Evolutionary conservation across 495 filamentous ascomycete species (phyloP), one percentile per base, ranked within the genome.

Genomic region (Sabuloglossum arenarium): DNA sequence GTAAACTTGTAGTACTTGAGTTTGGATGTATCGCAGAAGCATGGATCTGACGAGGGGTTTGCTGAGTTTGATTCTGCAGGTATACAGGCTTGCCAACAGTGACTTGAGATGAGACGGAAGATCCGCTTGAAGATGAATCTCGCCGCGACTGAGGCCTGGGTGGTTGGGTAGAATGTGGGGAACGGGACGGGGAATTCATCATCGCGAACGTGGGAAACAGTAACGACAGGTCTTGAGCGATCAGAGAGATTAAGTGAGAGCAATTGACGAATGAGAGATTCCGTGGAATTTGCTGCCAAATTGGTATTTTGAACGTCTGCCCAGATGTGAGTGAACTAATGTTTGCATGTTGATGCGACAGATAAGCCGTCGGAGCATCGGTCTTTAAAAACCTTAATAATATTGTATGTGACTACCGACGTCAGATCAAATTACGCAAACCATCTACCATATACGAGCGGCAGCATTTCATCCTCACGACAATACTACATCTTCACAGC

Each of bases 41-140:
- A 37, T 23, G 16, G n/a, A 28, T 43, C n/a, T 43, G 53, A 11
- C 53, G 53, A 14, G 31, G 8, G 30, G 3, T 39, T 19, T 27
- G 55, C 27, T 51, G 42, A 16, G 28, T 5, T 39, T 56, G 55
- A 6, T 31, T 6, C 21, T 27, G 55, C 55, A 9, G n/a, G 42
- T 49, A 27, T 47, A 39, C 19, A 16, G 47, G 28, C 11, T 30
- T 51, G 6, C 47, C 37, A 16, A 56, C 27, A 23, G 59, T 59
- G 21, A 57, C 34, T 43, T 63, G 61, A 24, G 61, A 63, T 10
- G 42, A 56, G 55, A 53, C 58, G 9, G 61, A 63, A 9, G 60
- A 61, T 31, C 61, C 61, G 58, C 61, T 63, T 5, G 61, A 63
- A 3, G 54, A 43, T 21, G 61, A 63, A 32, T 51, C 53, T 50